Percentiles rank a stretch among this genome's conserved stretches.
Evolutionary conservation across 202 grass and related monocot genomes (phyloP).

Genomic region (Dendrocalamus latiflorus): DNA sequence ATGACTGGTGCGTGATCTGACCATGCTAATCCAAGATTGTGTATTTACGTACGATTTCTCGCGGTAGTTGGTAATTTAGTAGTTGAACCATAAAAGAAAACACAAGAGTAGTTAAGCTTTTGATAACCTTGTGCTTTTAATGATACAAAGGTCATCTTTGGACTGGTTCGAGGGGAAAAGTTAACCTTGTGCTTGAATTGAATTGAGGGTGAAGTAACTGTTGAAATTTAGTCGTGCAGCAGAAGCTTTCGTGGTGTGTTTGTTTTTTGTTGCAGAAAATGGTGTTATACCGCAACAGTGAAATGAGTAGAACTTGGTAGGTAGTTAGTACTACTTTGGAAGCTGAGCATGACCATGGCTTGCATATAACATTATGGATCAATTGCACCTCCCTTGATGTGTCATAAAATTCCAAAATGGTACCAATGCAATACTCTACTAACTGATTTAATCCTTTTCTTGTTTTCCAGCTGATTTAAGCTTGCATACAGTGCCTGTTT

Average conservation of each 20-base stretch:
- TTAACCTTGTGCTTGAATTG: neutral
- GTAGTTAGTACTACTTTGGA: neutral
- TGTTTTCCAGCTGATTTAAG: neutral
- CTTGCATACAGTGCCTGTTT: neutral
- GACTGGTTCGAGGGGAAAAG: neutral
- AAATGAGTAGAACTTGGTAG: neutral
- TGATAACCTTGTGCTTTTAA: too few species aligned
- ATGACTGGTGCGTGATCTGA: too few species aligned
- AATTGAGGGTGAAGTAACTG: neutral
- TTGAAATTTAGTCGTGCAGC: neutral
- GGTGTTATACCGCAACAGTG: neutral
- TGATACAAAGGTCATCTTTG: neutral
- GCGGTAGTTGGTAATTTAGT: neutral
- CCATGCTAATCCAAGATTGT: too few species aligned
- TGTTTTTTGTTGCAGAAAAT: neutral
- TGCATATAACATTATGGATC: neutral
- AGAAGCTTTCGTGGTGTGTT: neutral
- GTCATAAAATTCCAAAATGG: neutral
- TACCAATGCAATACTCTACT: neutral
- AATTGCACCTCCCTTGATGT: neutral
- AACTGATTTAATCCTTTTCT: neutral
- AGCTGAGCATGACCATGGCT: neutral
- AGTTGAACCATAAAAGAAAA: neutral
- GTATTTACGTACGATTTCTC: neutral
- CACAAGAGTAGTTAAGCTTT: neutral